phyloP scores from a whole-genome alignment of 2,329 filamentous ascomycete species.

The Clarireedia sp. region DNA sequence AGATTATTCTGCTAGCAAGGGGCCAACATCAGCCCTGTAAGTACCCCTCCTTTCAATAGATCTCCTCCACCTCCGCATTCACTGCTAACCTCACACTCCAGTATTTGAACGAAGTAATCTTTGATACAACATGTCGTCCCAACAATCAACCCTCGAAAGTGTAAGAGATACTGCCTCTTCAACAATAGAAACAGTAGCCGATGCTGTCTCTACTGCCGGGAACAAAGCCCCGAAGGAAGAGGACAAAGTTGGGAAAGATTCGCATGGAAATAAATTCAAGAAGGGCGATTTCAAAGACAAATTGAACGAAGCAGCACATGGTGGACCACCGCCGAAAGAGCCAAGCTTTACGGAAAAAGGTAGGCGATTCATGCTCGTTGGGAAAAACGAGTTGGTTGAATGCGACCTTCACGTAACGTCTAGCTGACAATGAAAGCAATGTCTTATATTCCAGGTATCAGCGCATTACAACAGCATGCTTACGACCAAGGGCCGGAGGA shows the following conservation, averaged over 20 bases:
- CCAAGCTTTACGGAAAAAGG: constrained; percentile 20
- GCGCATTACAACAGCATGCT: constrained; percentile 10
- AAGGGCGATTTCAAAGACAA: constrained; percentile 23
- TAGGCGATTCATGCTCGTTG: constrained; percentile 2
- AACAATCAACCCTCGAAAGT: constrained; percentile 20
- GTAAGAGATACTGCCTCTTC: constrained; percentile 15
- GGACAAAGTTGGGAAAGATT: constrained; percentile 16
- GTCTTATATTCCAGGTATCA: constrained; percentile 19
- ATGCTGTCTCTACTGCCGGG: constrained; percentile 4
- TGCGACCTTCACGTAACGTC: background rate
- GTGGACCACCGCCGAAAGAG: constrained; percentile 5
- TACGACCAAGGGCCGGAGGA: constrained; percentile 13
- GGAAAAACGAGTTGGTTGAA: background rate
- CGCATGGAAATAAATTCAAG: constrained; percentile 16
- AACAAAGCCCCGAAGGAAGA: constrained; percentile 14
- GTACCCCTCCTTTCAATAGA: no score
- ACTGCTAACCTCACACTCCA: no score
- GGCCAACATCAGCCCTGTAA: no score
- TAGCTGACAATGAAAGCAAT: constrained; percentile 16
- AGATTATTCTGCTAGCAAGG: no score
- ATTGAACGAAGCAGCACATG: constrained; percentile 21
- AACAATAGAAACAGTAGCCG: constrained; percentile 12
- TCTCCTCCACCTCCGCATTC: no score
- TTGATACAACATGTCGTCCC: constrained; percentile 17
- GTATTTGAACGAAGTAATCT: no score